phyloP scores from a whole-genome alignment of 805 yeast species.

The Komagataella mondaviorum region DNA sequence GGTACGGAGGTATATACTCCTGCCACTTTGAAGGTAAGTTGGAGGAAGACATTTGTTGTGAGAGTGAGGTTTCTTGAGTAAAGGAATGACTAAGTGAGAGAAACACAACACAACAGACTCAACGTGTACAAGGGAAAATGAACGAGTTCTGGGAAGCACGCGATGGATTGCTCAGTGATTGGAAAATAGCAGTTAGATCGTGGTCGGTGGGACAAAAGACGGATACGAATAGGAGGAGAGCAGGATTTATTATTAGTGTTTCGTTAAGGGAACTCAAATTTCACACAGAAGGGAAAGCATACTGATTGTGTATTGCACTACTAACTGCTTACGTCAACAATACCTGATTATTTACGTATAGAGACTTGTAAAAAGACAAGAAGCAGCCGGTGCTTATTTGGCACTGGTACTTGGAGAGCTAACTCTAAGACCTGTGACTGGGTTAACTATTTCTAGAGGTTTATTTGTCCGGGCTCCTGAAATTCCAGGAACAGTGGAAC shows the following conservation, averaged over 20 bases:
- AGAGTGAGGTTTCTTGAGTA: neutral
- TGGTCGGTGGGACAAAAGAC: neutral
- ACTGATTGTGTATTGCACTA: neutral
- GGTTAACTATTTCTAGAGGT: slow-evolving; percentile 49
- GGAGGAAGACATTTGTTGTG: neutral
- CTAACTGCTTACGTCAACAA: neutral
- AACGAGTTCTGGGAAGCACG: neutral
- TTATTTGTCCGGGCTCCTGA: slow-evolving; percentile 45
- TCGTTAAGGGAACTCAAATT: neutral
- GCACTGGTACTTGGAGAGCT: slow-evolving; percentile 24
- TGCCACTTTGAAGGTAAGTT: neutral
- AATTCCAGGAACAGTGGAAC: slow-evolving; percentile 26
- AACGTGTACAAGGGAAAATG: neutral
- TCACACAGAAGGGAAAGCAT: neutral
- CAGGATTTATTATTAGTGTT: neutral
- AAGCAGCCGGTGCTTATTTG: neutral
- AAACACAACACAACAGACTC: neutral
- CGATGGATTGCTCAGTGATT: neutral
- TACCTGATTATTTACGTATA: neutral
- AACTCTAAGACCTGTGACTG: slow-evolving; percentile 44
- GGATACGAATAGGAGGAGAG: neutral
- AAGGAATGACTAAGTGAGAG: neutral
- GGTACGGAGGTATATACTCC: neutral
- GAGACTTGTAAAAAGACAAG: neutral
- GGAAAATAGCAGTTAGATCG: neutral